phyloP scores from a whole-genome alignment of 192 early-diverging fungal species.

The Mortierella antarctica region DNA sequence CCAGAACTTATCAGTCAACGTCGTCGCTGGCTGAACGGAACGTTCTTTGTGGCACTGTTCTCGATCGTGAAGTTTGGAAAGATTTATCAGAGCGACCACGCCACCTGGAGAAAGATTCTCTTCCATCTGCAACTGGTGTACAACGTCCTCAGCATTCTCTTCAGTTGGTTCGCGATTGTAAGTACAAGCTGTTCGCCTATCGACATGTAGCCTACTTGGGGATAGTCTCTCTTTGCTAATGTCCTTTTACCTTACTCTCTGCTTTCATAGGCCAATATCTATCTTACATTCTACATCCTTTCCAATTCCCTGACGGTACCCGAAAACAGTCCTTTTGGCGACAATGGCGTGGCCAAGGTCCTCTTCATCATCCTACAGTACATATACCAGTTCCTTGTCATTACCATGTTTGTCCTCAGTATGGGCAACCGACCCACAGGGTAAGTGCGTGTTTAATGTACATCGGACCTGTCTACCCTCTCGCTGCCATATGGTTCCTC shows the following conservation, averaged over 20 bases:
- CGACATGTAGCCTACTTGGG: constrained; percentile 20
- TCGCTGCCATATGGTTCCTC: neutral
- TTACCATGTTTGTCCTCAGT: constrained; percentile 84
- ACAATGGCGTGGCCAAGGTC: constrained; percentile 61
- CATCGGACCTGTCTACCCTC: neutral
- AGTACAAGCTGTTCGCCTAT: constrained; percentile 42
- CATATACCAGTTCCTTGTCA: constrained; percentile 82
- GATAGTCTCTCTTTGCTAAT: neutral
- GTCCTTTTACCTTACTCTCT: neutral
- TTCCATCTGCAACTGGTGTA: constrained; percentile 74
- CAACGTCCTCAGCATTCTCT: constrained; percentile 73
- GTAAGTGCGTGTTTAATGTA: constrained; percentile 11
- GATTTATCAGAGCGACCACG: constrained; percentile 66
- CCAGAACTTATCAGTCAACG: constrained; percentile 85
- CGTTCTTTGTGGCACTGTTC: constrained; percentile 82
- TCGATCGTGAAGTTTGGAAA: constrained; percentile 66
- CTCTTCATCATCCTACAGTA: constrained; percentile 77
- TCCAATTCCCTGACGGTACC: constrained; percentile 48
- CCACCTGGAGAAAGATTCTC: constrained; percentile 60
- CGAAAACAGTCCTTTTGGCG: constrained; percentile 65
- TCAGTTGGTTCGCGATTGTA: constrained; percentile 82
- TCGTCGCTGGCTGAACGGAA: constrained; percentile 85
- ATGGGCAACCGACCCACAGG: constrained; percentile 95
- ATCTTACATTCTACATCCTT: constrained; percentile 87
- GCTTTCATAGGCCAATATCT: constrained; percentile 71